Conservation (phyloP, 1,284 basidiomycete genomes). For the Fistulinella cinereoalba region DNA sequence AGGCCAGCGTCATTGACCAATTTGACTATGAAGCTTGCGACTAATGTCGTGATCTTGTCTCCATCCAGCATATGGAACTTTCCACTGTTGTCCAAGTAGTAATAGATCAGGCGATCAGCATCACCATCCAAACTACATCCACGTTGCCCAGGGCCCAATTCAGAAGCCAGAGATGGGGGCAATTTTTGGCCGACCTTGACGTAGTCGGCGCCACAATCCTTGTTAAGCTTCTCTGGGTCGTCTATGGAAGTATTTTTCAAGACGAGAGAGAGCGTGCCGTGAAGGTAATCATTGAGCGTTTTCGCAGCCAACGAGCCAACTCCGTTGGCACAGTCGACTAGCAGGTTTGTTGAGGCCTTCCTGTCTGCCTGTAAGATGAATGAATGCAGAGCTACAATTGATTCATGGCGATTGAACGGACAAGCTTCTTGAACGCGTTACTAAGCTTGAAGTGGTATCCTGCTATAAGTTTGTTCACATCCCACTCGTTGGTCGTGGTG, state of each 20-base stretch:
- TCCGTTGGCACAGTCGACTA: constrained; percentile 97
- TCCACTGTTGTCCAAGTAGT: constrained; percentile 76
- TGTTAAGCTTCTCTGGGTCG: constrained; percentile 78
- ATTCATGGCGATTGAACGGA: constrained; percentile 42
- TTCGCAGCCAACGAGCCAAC: constrained; percentile 80
- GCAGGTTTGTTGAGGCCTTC: constrained; percentile 56
- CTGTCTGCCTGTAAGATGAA: constrained; percentile 53
- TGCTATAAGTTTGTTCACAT: constrained; percentile 81
- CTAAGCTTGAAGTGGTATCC: constrained; percentile 89
- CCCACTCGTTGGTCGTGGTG: constrained; percentile 73
- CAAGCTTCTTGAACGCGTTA: constrained; percentile 84
- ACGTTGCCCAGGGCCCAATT: constrained; percentile 67
- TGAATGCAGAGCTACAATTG: constrained; percentile 4
- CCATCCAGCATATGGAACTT: constrained; percentile 94
- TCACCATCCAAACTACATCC: constrained; percentile 96
- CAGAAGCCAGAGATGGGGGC: constrained; percentile 67
- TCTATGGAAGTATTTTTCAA: constrained; percentile 68
- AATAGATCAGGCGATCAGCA: constrained; percentile 96
- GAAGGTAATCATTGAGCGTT: constrained; percentile 56
- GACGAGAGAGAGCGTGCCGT: constrained; percentile 52
- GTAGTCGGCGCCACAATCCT: constrained; percentile 91
- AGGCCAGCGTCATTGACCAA: constrained; percentile 84
- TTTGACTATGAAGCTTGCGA: constrained; percentile 91
- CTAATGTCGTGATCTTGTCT: constrained; percentile 96
- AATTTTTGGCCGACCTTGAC: constrained; percentile 92